A percentile compares a stretch with the other conserved stretches of the same genome.
phyloP scores from a whole-genome alignment of 2,329 filamentous ascomycete genomes.

The Xylariaceae sp. region DNA sequence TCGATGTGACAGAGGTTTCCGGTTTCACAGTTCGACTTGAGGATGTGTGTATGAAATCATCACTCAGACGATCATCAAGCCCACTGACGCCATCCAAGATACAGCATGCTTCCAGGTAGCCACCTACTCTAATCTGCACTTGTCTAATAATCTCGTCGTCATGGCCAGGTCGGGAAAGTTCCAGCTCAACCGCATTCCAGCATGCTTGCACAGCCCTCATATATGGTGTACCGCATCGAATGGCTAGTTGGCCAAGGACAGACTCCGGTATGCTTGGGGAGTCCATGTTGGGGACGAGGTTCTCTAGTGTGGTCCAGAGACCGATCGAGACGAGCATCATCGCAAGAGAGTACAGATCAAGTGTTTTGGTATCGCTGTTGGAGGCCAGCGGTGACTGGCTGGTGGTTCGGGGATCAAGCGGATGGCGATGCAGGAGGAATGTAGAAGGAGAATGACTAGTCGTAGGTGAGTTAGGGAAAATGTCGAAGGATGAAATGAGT shows the following conservation, averaged over 20 bases:
- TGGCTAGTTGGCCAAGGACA: constrained; percentile 66
- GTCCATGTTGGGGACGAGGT: constrained; percentile 53
- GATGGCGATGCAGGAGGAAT: constrained; percentile 67
- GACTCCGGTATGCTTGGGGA: constrained; percentile 64
- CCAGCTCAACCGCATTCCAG: constrained; percentile 72
- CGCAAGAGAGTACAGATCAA: constrained; percentile 76
- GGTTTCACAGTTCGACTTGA: constrained; percentile 19
- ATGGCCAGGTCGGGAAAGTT: constrained; percentile 54
- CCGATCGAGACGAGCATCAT: constrained; percentile 78
- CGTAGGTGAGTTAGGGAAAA: constrained; percentile 64
- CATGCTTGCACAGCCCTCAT: constrained; percentile 77
- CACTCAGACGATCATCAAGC: constrained; percentile 59
- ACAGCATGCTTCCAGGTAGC: constrained; percentile 67
- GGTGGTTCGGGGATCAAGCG: constrained; percentile 63
- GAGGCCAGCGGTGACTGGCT: constrained; percentile 55
- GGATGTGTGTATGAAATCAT: constrained; percentile 46
- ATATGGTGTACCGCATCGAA: constrained; percentile 76
- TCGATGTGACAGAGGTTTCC: constrained; percentile 12
- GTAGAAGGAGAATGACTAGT: constrained; percentile 39
- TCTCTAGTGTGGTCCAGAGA: constrained; percentile 73
- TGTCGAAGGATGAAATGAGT: constrained; percentile 75
- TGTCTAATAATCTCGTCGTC: constrained; percentile 60
- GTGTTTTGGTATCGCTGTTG: constrained; percentile 61
- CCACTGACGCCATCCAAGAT: constrained; percentile 66
- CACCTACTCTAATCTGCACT: constrained; percentile 61